Conservation (phyloP, 805 yeast genomes). For the Cyberlindnera maclurae region DNA sequence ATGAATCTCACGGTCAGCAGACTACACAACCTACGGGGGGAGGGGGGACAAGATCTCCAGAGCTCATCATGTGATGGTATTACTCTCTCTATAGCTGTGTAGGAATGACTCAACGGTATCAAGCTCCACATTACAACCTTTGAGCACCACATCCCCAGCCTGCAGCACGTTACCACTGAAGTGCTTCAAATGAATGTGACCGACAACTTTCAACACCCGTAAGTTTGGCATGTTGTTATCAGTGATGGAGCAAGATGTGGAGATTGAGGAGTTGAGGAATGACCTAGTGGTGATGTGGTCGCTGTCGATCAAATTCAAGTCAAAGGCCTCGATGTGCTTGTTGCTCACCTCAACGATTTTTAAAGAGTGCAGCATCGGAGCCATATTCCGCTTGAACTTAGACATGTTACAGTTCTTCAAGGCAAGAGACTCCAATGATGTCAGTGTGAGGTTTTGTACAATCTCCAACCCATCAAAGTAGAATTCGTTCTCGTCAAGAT, state of each 20-base stretch:
- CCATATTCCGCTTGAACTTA: slow-evolving; percentile 10
- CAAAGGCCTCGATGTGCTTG: slow-evolving; percentile 20
- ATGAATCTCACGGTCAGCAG: neutral
- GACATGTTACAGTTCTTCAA: slow-evolving; percentile 21
- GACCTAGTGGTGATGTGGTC: slow-evolving; percentile 4
- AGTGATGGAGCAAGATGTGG: slow-evolving; percentile 8
- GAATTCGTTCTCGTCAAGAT: slow-evolving; percentile 29
- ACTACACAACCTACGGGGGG: no score
- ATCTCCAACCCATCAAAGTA: slow-evolving; percentile 30
- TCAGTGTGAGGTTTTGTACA: slow-evolving; percentile 12
- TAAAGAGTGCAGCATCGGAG: slow-evolving; percentile 10
- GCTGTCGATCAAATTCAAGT: slow-evolving; percentile 13
- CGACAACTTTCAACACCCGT: slow-evolving; percentile 6
- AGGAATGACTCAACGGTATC: slow-evolving; percentile 4
- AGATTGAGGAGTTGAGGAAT: slow-evolving; percentile 7
- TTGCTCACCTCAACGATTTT: slow-evolving; percentile 18
- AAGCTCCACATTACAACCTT: slow-evolving; percentile 9
- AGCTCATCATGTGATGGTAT: neutral
- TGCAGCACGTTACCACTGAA: slow-evolving; percentile 5
- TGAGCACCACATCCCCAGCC: slow-evolving; percentile 5
- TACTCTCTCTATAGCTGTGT: neutral
- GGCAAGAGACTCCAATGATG: slow-evolving; percentile 9
- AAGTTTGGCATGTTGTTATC: slow-evolving; percentile 4
- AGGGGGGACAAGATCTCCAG: neutral
- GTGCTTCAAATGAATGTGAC: slow-evolving; percentile 8